Evolutionary conservation across 2,329 filamentous ascomycete species (phyloP).

Genomic region (Huntiella bhutanensis): DNA sequence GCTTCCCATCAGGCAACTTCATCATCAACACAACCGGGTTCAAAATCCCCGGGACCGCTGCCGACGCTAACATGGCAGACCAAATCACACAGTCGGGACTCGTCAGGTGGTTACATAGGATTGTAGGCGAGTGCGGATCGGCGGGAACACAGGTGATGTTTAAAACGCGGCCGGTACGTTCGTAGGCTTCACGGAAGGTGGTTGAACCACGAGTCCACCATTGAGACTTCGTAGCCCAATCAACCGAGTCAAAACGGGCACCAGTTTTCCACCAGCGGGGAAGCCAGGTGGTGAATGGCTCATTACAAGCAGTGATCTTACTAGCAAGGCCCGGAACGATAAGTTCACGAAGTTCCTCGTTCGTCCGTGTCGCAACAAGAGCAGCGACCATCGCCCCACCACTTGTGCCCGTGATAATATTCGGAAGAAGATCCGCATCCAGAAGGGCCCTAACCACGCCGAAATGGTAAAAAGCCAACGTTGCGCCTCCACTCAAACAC

Average conservation of each 20-base stretch:
- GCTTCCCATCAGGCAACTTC: constrained; percentile 56
- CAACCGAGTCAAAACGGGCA: constrained; percentile 79
- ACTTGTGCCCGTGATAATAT: constrained; percentile 92
- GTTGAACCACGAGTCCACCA: constrained; percentile 88
- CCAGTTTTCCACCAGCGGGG: constrained; percentile 81
- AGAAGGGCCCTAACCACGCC: constrained; percentile 79
- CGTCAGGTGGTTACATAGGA: constrained; percentile 88
- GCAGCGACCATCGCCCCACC: constrained; percentile 82
- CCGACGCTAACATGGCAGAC: constrained; percentile 87
- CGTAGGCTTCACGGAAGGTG: constrained; percentile 88
- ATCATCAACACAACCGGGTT: constrained; percentile 90
- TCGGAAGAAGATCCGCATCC: constrained; percentile 67
- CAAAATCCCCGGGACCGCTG: constrained; percentile 85
- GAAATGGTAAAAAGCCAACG: constrained; percentile 93
- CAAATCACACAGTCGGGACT: constrained; percentile 95
- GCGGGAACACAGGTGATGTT: constrained; percentile 94
- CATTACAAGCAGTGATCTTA: constrained; percentile 70
- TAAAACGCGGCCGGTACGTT: constrained; percentile 79
- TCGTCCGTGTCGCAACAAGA: constrained; percentile 71
- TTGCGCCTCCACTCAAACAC: constrained; percentile 81
- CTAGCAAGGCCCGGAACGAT: constrained; percentile 73
- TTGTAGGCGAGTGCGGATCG: constrained; percentile 80
- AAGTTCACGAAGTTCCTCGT: constrained; percentile 72
- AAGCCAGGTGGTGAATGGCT: constrained; percentile 57
- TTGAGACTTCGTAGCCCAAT: constrained; percentile 68